Evolutionary conservation across 1,139 yeast genomes (phyloP), one percentile per base, ranked within the genome.

Genomic region (Geotrichum phurueaensis): DNA sequence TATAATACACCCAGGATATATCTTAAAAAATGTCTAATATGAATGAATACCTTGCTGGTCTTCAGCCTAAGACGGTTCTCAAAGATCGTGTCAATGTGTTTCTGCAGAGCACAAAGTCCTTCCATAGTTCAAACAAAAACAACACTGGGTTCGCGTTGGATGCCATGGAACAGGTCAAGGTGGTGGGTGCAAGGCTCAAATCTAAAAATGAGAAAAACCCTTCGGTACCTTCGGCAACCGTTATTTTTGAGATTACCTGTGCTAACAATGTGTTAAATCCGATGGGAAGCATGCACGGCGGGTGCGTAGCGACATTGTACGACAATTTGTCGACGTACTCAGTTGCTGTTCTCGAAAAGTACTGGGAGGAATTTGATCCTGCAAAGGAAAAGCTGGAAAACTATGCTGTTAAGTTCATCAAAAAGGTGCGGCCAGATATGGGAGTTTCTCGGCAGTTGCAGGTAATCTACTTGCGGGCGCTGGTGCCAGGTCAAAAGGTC

Each of bases 301-400:
- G 76, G 4, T 70, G 71, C 51, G 64, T 68, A n/a, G 70, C 73
- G 18, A 71, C 76, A 4, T 56, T 73, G 15, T 63, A 71, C 25
- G 73, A 73, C 59, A 61, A 65, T 48, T 62, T 64, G 51, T 66
- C 71, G 10, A 64, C 68, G 25, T 64, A 70, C 54, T 66, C 72
- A 1, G 58, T 67, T 6, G 65, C 68, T 6, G 71, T 66, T 1
- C 70, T 70, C 53, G 66, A 66, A 22, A 61, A 56, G 57, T 69
- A 66, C 65, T 73, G 73, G 71, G 57, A 48, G 18, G 62, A 63
- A 27, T 61, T 61, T 39, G 65, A 65, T 27, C 54, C 62, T 13
- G 55, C 45, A 15, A 65, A 59, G 22, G 62, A 65, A 6, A 47
- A 33, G 2, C 48, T 55, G 12, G 23, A 39, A 20, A 33, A 20